Evolutionary conservation across 116 monocot genomes (phyloP).

Genomic region (Posidonia oceanica): DNA sequence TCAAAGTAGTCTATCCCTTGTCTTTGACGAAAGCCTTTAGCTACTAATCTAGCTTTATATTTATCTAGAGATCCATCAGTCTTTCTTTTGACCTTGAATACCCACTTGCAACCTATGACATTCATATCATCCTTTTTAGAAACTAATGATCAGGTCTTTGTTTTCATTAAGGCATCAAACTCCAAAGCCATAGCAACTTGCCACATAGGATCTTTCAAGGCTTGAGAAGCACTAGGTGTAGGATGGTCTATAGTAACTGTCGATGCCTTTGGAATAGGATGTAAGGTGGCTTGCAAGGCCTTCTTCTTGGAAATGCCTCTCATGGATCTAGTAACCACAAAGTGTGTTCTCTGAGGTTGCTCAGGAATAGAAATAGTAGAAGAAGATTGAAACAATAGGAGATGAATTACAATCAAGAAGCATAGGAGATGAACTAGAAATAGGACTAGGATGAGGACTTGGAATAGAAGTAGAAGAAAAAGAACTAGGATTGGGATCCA

Average conservation of each 20-base stretch:
- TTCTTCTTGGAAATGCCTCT: no score
- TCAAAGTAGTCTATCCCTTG: background rate
- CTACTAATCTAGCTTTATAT: background rate
- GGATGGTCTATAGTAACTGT: background rate
- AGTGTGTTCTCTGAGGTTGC: no score
- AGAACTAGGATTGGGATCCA: no score
- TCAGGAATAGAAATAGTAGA: no score
- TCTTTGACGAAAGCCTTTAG: background rate
- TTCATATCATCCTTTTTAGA: background rate
- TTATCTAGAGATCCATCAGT: background rate
- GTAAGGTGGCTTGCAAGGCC: no score
- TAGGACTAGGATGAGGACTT: no score
- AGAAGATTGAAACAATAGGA: no score
- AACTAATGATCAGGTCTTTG: no score
- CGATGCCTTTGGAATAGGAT: background rate
- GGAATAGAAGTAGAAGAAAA: no score
- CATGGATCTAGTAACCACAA: no score
- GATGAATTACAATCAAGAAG: no score
- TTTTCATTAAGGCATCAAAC: background rate
- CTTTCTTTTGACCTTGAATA: background rate
- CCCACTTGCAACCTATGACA: background rate
- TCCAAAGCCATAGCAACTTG: background rate
- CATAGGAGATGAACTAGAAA: no score
- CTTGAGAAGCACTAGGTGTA: background rate
- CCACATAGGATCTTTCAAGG: background rate